Conservation (phyloP, 2,329 filamentous ascomycete species). For the Neonectria faginata region DNA sequence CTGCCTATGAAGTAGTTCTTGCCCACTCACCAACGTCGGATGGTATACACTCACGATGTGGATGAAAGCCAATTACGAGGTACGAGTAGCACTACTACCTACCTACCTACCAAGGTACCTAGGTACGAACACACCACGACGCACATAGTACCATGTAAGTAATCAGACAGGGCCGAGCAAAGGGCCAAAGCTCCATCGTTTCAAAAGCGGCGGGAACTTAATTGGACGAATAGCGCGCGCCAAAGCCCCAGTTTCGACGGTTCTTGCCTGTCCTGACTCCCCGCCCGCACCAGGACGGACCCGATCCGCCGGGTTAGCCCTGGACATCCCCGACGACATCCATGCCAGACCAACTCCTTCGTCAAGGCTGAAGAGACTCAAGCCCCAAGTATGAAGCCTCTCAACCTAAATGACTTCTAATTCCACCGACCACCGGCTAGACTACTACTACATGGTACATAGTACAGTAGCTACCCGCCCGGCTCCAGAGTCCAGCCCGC, state of each 20-base stretch:
- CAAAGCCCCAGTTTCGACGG: constrained; percentile 32
- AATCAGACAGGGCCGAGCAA: neutral
- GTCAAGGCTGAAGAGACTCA: neutral
- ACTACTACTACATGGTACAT: no score
- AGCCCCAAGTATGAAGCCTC: constrained; percentile 8
- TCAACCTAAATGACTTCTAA: constrained; percentile 7
- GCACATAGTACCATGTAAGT: no score
- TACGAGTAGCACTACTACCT: neutral
- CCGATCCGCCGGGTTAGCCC: constrained; percentile 35
- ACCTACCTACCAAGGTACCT: no score
- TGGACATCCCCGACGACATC: constrained; percentile 12
- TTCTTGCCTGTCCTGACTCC: constrained; percentile 20
- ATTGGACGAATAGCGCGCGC: constrained; percentile 17
- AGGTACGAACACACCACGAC: no score
- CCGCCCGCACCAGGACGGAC: constrained; percentile 40
- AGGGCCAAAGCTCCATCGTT: constrained; percentile 17
- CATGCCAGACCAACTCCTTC: constrained; percentile 8
- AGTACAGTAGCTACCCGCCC: no score
- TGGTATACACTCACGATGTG: neutral
- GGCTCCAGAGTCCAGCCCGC: neutral
- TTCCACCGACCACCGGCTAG: neutral
- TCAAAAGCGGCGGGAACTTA: constrained; percentile 11
- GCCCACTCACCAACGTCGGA: no score
- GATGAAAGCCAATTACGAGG: neutral
- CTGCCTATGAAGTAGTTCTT: no score